A percentile compares a stretch with the other conserved stretches of the same genome.
Evolutionary conservation across 1,139 yeast genomes (phyloP).

Genomic region (Petasospora rhodanensis): DNA sequence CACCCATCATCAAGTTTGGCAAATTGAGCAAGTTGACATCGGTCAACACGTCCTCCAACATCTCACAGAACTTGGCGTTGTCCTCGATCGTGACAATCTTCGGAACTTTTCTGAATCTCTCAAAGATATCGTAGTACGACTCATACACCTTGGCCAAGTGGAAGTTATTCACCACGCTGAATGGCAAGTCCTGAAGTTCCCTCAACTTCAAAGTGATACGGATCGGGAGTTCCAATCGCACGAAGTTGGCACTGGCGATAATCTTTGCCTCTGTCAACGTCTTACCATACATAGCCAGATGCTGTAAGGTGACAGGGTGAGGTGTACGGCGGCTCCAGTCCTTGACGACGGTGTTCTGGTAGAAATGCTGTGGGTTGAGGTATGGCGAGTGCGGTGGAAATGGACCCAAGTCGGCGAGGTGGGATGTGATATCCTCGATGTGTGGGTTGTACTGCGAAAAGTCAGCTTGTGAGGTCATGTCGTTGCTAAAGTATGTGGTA

Average conservation of each 20-base stretch:
- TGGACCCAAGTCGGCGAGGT: constrained; percentile 27
- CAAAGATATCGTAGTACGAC: constrained; percentile 82
- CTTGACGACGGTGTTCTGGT: constrained; percentile 72
- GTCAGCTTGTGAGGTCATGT: constrained; percentile 14
- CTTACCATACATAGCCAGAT: constrained; percentile 85
- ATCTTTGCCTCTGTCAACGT: constrained; percentile 70
- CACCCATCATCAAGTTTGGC: constrained; percentile 91
- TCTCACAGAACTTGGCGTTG: constrained; percentile 65
- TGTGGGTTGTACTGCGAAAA: constrained; percentile 23
- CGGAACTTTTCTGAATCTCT: constrained; percentile 72
- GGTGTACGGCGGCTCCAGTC: constrained; percentile 66
- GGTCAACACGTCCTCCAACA: constrained; percentile 54
- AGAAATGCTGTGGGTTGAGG: constrained; percentile 60
- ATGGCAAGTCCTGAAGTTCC: constrained; percentile 79
- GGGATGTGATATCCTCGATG: constrained; percentile 22
- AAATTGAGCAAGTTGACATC: constrained; percentile 77
- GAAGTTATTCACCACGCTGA: constrained; percentile 76
- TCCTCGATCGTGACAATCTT: constrained; percentile 64
- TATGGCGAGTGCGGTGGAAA: constrained; percentile 28
- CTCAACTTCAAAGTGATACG: constrained; percentile 76
- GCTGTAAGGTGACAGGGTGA: constrained; percentile 83
- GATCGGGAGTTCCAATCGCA: constrained; percentile 76
- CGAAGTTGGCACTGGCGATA: constrained; percentile 80
- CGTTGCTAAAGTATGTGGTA: too few species aligned
- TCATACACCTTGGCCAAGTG: constrained; percentile 87